phyloP scores from a whole-genome alignment of 164 flowering plant genomes.

The Annona cherimola region DNA sequence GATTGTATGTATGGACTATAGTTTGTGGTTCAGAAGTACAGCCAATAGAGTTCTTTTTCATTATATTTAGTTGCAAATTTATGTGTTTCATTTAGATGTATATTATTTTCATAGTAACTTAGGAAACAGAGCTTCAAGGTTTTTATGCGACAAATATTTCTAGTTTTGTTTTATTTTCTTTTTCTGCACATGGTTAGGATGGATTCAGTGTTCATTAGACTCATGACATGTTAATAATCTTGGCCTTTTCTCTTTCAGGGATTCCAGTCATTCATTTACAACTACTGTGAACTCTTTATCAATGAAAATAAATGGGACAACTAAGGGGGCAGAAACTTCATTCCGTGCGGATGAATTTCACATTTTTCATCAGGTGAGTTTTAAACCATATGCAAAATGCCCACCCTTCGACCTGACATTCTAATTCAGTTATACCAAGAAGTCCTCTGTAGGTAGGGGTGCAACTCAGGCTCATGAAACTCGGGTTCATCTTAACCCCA shows the following conservation, averaged over 20 bases:
- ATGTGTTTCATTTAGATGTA: neutral
- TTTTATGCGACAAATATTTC: neutral
- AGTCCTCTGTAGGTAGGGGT: no score
- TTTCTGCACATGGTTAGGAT: neutral
- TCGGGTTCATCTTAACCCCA: no score
- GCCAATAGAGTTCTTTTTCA: neutral
- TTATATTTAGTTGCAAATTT: no score
- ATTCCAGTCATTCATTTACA: slow-evolving; percentile 49
- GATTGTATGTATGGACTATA: no score
- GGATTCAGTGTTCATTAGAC: neutral
- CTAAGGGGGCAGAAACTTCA: slow-evolving; percentile 32
- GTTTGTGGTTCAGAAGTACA: neutral
- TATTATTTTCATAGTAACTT: neutral
- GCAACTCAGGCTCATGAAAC: no score
- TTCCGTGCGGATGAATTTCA: slow-evolving; percentile 51
- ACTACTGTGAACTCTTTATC: slow-evolving; percentile 36
- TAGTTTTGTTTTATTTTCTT: neutral
- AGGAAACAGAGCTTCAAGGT: neutral
- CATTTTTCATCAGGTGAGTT: slow-evolving; percentile 52
- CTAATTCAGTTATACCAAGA: no score
- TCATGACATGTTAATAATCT: neutral
- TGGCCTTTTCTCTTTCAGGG: slow-evolving; percentile 43
- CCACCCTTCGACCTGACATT: neutral
- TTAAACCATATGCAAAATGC: slow-evolving; percentile 1
- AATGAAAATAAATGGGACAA: slow-evolving; percentile 34